Conservation (phyloP, 768 basidiomycete species). For the Cystofilobasidium macerans region DNA sequence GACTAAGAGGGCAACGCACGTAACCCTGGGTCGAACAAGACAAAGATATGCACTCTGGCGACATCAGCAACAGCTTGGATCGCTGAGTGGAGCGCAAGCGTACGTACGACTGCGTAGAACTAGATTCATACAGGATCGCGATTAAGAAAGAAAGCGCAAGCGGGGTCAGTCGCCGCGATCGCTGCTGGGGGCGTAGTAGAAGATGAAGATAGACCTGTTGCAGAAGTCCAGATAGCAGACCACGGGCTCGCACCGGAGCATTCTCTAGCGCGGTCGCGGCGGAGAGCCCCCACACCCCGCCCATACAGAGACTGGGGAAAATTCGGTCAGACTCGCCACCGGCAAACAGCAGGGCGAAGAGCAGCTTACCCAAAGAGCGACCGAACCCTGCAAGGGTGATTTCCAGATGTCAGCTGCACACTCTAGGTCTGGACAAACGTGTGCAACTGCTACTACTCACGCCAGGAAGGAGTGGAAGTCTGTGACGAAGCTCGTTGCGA, state of each 20-base stretch:
- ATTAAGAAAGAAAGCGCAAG: background rate
- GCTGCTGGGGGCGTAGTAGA: too few species aligned
- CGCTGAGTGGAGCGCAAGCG: too few species aligned
- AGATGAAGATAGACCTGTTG: slow-evolving; percentile 65
- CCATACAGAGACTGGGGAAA: too few species aligned
- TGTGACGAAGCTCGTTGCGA: slow-evolving; percentile 68
- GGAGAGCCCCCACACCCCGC: slow-evolving; percentile 56
- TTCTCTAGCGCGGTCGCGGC: slow-evolving; percentile 71
- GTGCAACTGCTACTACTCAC: background rate
- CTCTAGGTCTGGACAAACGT: slow-evolving; percentile 39
- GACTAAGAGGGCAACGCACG: slow-evolving; percentile 30
- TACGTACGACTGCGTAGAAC: too few species aligned
- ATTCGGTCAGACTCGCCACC: too few species aligned
- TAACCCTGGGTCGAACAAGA: too few species aligned
- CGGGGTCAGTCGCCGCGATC: too few species aligned
- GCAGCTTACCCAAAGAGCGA: slow-evolving; percentile 30
- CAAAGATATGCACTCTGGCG: too few species aligned
- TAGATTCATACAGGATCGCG: too few species aligned
- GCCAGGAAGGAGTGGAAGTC: slow-evolving; percentile 71
- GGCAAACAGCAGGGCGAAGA: slow-evolving; percentile 44
- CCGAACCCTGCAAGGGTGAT: background rate
- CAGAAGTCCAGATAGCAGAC: slow-evolving; percentile 68
- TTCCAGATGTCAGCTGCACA: background rate
- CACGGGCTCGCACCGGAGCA: slow-evolving; percentile 73
- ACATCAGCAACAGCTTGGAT: too few species aligned